A percentile compares a stretch with the other conserved stretches of the same genome.
These are phyloP conservation scores for Prunus padus DNA, from an alignment of 306 rosid species.

Conservation along the genomic window DNA sequence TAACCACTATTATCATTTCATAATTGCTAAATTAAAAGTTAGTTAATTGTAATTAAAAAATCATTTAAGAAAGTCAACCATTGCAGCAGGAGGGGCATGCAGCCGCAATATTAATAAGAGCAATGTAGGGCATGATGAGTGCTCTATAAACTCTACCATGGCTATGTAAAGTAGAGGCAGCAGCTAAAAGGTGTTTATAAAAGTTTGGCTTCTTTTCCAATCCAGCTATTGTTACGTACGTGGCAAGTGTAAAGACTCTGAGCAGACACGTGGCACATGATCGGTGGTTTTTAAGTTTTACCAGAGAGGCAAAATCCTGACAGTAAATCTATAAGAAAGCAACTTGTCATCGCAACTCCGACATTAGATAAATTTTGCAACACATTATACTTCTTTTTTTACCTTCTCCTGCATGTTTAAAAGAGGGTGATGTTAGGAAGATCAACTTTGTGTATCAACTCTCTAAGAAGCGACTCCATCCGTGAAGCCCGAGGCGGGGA, in stretches of 20 bases:
- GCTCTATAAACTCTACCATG: background rate
- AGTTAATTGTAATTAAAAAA: background rate
- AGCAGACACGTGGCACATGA: slow-evolving; percentile 17
- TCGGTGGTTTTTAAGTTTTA: background rate
- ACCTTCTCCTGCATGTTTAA: too few species aligned
- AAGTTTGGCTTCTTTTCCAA: background rate
- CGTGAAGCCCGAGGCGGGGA: too few species aligned
- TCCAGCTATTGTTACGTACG: background rate
- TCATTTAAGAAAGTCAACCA: slow-evolving; percentile 11
- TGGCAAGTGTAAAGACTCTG: too few species aligned
- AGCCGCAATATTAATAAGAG: slow-evolving; percentile 20
- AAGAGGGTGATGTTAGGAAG: too few species aligned
- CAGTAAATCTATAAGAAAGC: slow-evolving; percentile 22
- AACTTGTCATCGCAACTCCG: slow-evolving; percentile 20
- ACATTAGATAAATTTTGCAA: slow-evolving; percentile 8
- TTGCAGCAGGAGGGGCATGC: background rate
- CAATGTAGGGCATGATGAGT: background rate
- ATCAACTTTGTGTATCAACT: too few species aligned
- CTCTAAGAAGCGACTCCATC: too few species aligned
- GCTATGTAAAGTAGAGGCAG: too few species aligned
- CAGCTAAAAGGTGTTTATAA: background rate
- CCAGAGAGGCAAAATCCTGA: slow-evolving; percentile 16
- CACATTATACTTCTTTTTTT: background rate
- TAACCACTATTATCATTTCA: background rate
- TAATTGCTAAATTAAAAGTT: background rate